Evolutionary conservation across 371 early-diverging fungal genomes (phyloP).

Genomic region (Chytridiales sp.): DNA sequence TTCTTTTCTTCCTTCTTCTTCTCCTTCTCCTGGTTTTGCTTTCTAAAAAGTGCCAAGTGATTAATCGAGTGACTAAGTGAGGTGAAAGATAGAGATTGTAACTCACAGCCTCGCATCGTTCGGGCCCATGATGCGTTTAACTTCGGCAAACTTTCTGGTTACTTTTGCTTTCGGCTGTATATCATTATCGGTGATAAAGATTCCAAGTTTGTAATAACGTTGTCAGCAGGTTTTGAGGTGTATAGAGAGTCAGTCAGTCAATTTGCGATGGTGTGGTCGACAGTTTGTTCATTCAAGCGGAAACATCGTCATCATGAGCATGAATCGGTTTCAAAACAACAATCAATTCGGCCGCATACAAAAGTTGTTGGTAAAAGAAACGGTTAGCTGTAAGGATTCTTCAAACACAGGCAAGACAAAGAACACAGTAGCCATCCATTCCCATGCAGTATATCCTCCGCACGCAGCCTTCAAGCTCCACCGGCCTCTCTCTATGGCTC

Average conservation of each 20-base stretch:
- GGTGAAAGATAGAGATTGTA: neutral
- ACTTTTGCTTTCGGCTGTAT: slow-evolving; percentile 82
- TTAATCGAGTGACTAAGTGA: neutral
- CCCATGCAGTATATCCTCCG: no score
- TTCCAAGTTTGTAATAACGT: no score
- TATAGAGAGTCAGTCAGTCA: neutral
- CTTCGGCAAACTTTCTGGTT: slow-evolving; percentile 89
- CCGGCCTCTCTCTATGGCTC: no score
- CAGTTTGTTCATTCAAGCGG: neutral
- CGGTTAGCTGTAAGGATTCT: no score
- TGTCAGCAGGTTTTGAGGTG: neutral
- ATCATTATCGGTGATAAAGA: neutral
- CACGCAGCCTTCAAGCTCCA: no score
- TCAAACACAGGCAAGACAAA: no score
- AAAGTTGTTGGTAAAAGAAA: no score
- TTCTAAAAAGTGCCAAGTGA: slow-evolving; percentile 21
- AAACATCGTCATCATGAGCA: no score
- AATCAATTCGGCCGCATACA: no score
- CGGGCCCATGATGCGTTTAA: slow-evolving; percentile 88
- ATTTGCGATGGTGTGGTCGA: neutral
- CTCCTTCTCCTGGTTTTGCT: slow-evolving; percentile 76
- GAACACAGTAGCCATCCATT: no score
- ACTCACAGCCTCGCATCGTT: slow-evolving; percentile 84
- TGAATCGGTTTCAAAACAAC: no score
- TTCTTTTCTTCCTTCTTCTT: slow-evolving; percentile 71